Conservation (phyloP, 2,329 filamentous ascomycete genomes). For the Hypoxylon sp. region DNA sequence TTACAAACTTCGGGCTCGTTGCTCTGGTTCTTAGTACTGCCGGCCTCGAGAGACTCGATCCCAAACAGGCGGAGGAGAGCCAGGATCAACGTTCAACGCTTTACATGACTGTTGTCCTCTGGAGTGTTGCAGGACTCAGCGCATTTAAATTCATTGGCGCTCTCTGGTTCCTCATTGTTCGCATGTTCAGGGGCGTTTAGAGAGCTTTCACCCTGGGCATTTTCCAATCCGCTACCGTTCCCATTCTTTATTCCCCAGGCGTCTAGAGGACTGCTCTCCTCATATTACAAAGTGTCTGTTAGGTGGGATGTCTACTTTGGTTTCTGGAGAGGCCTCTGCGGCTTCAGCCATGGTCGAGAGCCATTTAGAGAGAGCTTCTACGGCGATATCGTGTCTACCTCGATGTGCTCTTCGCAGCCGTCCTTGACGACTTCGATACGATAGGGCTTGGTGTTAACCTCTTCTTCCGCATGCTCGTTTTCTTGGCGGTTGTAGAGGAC, state of each 20-base stretch:
- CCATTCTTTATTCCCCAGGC: slow-evolving; percentile 7
- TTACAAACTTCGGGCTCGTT: slow-evolving; percentile 90
- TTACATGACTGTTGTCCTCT: slow-evolving; percentile 89
- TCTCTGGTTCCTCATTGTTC: slow-evolving; percentile 91
- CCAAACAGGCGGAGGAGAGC: slow-evolving; percentile 61
- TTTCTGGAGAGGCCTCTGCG: slow-evolving; percentile 5
- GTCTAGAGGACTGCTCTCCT: slow-evolving; percentile 16
- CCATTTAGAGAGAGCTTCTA: slow-evolving; percentile 10
- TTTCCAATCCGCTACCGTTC: slow-evolving; percentile 3
- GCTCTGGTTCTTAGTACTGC: slow-evolving; percentile 90
- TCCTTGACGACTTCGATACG: background rate
- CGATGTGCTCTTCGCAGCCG: slow-evolving; percentile 6
- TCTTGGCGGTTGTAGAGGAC: slow-evolving; percentile 17
- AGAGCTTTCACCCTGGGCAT: slow-evolving; percentile 18
- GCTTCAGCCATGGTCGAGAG: slow-evolving; percentile 2
- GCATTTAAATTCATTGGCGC: slow-evolving; percentile 90
- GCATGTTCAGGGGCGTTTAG: slow-evolving; percentile 83
- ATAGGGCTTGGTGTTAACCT: background rate
- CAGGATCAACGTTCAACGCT: slow-evolving; percentile 75
- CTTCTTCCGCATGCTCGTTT: slow-evolving; percentile 16
- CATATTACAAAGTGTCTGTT: slow-evolving; percentile 5
- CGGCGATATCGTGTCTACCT: slow-evolving; percentile 11
- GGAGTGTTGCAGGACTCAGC: slow-evolving; percentile 88
- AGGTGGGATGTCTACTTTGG: slow-evolving; percentile 16
- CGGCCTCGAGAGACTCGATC: slow-evolving; percentile 79